These are phyloP conservation scores for Melanogaster broomeanus DNA, from an alignment of 768 basidiomycete genomes.

Conservation along the genomic window DNA sequence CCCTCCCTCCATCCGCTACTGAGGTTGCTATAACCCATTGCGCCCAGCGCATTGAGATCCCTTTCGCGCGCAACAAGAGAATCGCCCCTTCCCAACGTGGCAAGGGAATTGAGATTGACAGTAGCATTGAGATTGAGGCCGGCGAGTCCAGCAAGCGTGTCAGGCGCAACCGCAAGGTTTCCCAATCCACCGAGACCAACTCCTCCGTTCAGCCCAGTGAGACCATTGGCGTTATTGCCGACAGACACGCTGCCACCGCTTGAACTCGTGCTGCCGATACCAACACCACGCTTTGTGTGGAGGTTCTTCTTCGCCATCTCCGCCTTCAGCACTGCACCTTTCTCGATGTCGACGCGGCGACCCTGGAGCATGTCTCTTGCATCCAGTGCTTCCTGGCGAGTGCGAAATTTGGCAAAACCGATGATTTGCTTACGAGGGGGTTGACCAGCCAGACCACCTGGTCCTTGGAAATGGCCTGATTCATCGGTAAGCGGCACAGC, in stretches of 20 bases:
- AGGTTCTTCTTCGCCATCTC: conserved; percentile 99
- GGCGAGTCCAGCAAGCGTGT: conserved; percentile 29
- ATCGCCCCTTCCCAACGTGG: conserved; percentile 23
- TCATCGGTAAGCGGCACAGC: conserved; percentile 33
- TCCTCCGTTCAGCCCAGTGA: conserved; percentile 24
- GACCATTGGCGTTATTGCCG: conserved; percentile 25
- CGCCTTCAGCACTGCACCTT: conserved; percentile 90
- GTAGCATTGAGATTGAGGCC: conserved; percentile 31
- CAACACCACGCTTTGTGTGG: conserved; percentile 90
- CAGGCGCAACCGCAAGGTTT: conserved; percentile 28
- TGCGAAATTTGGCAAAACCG: conserved; percentile 95
- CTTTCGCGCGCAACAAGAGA: conserved; percentile 45
- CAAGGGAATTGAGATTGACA: conserved; percentile 26
- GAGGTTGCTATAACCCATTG: conserved; percentile 44
- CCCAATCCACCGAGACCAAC: conserved; percentile 28
- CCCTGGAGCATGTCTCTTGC: conserved; percentile 91
- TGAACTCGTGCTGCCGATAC: conserved; percentile 48
- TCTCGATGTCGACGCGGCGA: conserved; percentile 87
- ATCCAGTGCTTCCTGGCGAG: conserved; percentile 81
- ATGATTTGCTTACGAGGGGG: conserved; percentile 94
- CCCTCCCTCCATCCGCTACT: conserved; percentile 38
- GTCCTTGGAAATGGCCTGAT: conserved; percentile 34
- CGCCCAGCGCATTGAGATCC: conserved; percentile 47
- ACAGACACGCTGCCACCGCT: conserved; percentile 30
- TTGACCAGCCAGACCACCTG: conserved; percentile 24